Evolutionary conservation across 805 yeast genomes (phyloP).

Genomic region (Kazachstania viticola): DNA sequence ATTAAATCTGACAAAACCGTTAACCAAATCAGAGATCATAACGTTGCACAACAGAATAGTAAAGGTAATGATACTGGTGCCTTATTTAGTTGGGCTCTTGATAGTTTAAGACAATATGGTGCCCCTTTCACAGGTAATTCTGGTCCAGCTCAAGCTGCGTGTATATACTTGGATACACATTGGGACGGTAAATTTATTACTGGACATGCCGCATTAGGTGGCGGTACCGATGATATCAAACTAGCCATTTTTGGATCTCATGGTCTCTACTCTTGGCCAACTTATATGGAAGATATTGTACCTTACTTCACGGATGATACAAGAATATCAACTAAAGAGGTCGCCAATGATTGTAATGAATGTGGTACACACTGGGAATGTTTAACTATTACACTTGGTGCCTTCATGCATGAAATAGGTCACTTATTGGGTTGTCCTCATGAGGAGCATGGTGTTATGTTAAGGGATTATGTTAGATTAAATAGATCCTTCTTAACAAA

Average conservation of each 20-base stretch:
- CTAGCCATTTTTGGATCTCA: slow-evolving; percentile 93
- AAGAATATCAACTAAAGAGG: slow-evolving; percentile 46
- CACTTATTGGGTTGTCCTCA: slow-evolving; percentile 88
- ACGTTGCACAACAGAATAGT: slow-evolving; percentile 78
- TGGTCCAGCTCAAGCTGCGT: slow-evolving; percentile 69
- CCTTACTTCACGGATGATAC: slow-evolving; percentile 67
- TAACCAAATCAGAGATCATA: slow-evolving; percentile 61
- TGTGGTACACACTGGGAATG: slow-evolving; percentile 90
- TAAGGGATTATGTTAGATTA: slow-evolving; percentile 70
- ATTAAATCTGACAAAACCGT: slow-evolving; percentile 55
- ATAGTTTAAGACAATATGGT: slow-evolving; percentile 49
- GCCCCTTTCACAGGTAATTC: slow-evolving; percentile 37
- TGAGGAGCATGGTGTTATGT: slow-evolving; percentile 82
- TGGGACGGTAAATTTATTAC: slow-evolving; percentile 58
- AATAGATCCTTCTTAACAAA: slow-evolving; percentile 72
- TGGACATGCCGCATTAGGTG: slow-evolving; percentile 93
- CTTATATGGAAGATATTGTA: slow-evolving; percentile 56
- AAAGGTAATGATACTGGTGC: slow-evolving; percentile 66
- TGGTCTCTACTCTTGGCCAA: slow-evolving; percentile 88
- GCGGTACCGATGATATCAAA: slow-evolving; percentile 58
- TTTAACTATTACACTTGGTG: slow-evolving; percentile 75
- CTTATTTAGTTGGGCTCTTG: slow-evolving; percentile 66
- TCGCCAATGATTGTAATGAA: slow-evolving; percentile 83
- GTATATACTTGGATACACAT: slow-evolving; percentile 71
- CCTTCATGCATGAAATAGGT: slow-evolving; percentile 92